Evolutionary conservation across 495 filamentous ascomycete species (phyloP), one percentile per base, ranked within the genome.

Genomic region (Trichoderma parareesei): DNA sequence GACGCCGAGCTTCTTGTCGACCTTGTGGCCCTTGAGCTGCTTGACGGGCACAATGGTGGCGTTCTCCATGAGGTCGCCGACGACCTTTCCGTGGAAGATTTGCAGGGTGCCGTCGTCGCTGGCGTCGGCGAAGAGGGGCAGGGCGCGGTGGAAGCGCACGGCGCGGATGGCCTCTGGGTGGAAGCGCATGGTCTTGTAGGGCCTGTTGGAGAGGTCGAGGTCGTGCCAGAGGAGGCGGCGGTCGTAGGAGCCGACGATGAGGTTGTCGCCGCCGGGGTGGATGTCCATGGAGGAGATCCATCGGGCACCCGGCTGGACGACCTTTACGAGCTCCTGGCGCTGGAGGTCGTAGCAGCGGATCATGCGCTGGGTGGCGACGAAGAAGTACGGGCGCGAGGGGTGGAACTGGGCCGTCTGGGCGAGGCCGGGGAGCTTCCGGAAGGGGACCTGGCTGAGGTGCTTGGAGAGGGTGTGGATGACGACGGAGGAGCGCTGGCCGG

Each of bases 271-370:
- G 10, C 87, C 87, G 3, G 93, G 90, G 76, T 98, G 94, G 61
- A 98, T 86, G 70, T 95, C 91, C 70, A 98, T 90, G 27, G 87
- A 90, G 0, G 90, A 93, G 69, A 98, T 97, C 93, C 93, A 97
- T 68, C 91, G 86, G 0, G 92, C 91, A 68, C 94, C 94, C 8
- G 94, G 94, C 71, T 93, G 90, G 60, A 98, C 81, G 67, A 90
- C 90, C 79, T 96, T 94, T 75, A 96, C 80, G 33, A 97, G 85
- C 65, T 93, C 86, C 73, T 97, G 92, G 70, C 85, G 88, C 53
- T 90, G 86, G 38, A 98, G 84, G 73, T 98, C 93, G 77, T 98
- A 98, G 69, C 86, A 89, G 59, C 94, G 89, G 69, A 98, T 89
- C 41, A 88, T 88, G 61, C 91, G 89, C 73, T 95, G 92, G 37